These are phyloP conservation scores for Lycium ferocissimum DNA, from an alignment of 257 asterid species.

Conservation along the genomic window DNA sequence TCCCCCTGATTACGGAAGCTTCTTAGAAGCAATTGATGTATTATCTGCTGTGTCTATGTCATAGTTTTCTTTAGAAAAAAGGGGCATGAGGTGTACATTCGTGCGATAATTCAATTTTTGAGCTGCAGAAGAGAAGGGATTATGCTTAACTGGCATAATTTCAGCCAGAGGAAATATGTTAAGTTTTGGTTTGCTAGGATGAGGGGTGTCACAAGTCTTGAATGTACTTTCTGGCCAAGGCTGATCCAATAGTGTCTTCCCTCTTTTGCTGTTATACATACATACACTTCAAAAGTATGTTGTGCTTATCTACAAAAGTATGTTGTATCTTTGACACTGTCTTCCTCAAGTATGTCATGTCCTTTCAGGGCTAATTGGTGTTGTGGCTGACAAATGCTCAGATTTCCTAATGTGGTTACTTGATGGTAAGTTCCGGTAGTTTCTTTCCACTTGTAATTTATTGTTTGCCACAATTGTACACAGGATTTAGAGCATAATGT, in stretches of 20 bases:
- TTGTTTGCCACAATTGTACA: neutral
- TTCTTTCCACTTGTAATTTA: neutral
- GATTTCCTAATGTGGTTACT: neutral
- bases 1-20: neutral
- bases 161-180: neutral
- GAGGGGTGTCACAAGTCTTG: neutral
- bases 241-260: neutral
- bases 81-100: conserved; percentile 8
- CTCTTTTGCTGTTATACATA: neutral
- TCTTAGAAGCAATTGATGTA: conserved; percentile 1
- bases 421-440: conserved; percentile 13
- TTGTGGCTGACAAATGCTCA: neutral
- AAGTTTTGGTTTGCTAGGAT: neutral
- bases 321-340: neutral
- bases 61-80: neutral
- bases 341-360: conserved; percentile 18
- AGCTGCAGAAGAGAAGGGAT: neutral
- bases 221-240: neutral
- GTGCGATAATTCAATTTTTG: neutral
- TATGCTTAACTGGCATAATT: neutral
- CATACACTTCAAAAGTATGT: neutral
- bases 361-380: conserved; percentile 18
- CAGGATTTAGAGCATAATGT: conserved; percentile 2
- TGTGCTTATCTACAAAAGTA: neutral
- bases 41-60: neutral